Conservation (phyloP, 73 alveolate genomes). For the Paramecium tetraurelia region DNA sequence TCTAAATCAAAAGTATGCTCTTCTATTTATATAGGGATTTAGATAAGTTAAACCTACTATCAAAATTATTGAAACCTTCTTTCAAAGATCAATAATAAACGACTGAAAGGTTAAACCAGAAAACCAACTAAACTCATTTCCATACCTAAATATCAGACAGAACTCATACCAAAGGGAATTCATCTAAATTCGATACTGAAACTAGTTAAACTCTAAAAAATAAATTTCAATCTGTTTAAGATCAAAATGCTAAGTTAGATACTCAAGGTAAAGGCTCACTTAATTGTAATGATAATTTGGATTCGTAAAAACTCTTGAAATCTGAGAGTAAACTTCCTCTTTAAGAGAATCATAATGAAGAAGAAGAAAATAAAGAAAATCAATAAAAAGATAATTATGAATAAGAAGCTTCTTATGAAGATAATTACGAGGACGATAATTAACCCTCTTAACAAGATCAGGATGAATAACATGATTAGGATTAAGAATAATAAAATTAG, state of each 20-base stretch:
- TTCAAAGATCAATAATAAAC: background rate
- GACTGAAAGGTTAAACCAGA: background rate
- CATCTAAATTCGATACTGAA: background rate
- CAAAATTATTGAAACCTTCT: background rate
- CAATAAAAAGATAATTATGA: background rate
- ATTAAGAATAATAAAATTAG: background rate
- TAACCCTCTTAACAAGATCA: background rate
- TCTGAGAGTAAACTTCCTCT: background rate
- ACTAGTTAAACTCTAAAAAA: background rate
- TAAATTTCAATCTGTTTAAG: background rate
- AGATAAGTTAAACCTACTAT: background rate
- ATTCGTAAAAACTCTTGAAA: background rate
- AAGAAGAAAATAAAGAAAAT: background rate
- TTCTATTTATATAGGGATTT: background rate
- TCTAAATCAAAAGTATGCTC: background rate
- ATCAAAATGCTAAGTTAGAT: background rate
- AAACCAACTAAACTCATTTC: background rate
- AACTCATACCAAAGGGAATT: background rate
- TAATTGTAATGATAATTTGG: background rate
- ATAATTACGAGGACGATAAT: background rate
- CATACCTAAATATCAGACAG: background rate
- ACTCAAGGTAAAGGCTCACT: background rate
- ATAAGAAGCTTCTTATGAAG: background rate
- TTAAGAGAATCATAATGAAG: background rate
- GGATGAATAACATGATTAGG: background rate